Evolutionary conservation across 192 early-diverging fungal genomes (phyloP).

Genomic region (Coemansia sp.): DNA sequence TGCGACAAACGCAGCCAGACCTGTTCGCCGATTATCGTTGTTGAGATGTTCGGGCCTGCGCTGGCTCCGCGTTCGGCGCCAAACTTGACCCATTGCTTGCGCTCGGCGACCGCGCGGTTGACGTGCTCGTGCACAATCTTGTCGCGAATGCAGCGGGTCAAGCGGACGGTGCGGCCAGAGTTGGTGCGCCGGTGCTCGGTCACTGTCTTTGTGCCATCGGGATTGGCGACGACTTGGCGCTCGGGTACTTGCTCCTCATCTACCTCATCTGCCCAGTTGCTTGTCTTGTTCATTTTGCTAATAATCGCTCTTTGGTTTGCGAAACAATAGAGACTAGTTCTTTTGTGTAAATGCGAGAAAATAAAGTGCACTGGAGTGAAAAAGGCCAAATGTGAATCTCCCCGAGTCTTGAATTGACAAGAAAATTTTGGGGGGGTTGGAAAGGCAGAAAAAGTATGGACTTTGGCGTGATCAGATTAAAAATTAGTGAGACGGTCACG

Average conservation of each 20-base stretch:
- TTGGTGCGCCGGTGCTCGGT: constrained; percentile 83
- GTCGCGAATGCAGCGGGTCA: constrained; percentile 78
- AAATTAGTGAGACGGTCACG: background rate
- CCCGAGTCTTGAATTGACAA: background rate
- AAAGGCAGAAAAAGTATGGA: background rate
- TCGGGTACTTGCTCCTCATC: constrained; percentile 54
- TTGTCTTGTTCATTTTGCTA: constrained; percentile 48
- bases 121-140: constrained; percentile 77
- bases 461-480: background rate
- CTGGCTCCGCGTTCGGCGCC: constrained; percentile 77
- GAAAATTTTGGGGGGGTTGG: background rate
- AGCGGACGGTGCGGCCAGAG: constrained; percentile 89
- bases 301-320: background rate
- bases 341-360: too few species aligned
- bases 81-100: constrained; percentile 86
- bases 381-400: background rate
- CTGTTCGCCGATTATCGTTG: constrained; percentile 86
- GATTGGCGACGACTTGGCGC: constrained; percentile 46
- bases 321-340: background rate
- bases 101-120: constrained; percentile 84
- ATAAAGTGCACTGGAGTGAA: background rate
- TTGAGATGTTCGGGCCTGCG: constrained; percentile 82
- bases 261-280: constrained; percentile 72
- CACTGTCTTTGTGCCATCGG: constrained; percentile 80
- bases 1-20: constrained; percentile 82